phyloP scores from a whole-genome alignment of 2,329 filamentous ascomycete genomes.

The Tricladium varicosporioides region DNA sequence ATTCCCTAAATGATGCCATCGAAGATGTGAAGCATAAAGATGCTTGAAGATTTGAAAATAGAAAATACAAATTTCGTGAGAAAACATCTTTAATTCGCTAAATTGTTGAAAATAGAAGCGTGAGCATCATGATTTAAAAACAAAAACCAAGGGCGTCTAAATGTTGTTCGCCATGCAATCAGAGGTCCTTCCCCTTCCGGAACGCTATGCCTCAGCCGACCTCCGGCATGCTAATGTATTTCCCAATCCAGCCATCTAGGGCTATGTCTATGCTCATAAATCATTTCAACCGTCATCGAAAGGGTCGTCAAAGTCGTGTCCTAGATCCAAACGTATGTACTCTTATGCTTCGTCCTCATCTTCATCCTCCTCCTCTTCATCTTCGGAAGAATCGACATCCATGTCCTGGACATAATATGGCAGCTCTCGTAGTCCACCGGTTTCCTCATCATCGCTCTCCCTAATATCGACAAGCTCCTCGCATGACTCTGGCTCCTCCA shows the following conservation, averaged over 20 bases:
- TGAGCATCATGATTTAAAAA: too few species aligned
- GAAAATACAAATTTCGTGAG: too few species aligned
- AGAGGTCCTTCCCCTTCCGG: neutral
- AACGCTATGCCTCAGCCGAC: neutral
- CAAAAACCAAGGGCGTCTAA: too few species aligned
- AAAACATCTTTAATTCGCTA: too few species aligned
- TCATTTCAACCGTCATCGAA: neutral
- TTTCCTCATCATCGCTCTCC: constrained; percentile 18
- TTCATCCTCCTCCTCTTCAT: neutral
- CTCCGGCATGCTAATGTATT: neutral
- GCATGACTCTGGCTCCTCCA: constrained; percentile 33
- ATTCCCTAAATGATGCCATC: too few species aligned
- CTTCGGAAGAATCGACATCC: constrained; percentile 29
- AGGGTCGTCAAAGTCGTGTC: neutral
- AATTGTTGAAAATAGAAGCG: too few species aligned
- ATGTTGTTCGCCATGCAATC: too few species aligned
- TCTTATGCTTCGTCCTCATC: constrained; percentile 3
- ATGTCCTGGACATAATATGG: constrained; percentile 33
- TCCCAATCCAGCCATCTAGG: constrained; percentile 7
- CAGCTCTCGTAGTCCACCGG: constrained; percentile 24
- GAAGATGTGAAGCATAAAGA: too few species aligned
- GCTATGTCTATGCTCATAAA: constrained; percentile 17
- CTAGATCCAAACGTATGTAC: neutral
- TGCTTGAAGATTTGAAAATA: too few species aligned
- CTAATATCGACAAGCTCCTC: constrained; percentile 30